Base-by-base conservation (phyloP, 2,329 filamentous ascomycete genomes). In the Monilinia fructigena region DNA sequence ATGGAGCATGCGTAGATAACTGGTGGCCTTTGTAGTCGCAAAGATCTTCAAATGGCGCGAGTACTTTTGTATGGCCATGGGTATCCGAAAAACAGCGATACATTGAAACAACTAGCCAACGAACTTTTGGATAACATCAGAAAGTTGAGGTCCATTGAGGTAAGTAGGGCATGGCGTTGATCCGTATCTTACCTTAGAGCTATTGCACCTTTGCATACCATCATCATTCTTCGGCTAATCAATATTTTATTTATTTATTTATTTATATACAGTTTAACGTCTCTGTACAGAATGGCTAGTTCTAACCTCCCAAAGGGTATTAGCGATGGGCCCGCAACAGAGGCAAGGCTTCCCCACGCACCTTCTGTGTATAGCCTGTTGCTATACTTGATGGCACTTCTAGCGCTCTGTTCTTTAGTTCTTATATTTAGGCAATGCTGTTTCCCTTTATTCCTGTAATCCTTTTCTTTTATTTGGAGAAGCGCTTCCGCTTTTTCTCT, bases 1-100 rank as follows among this genome's bases (percentile, higher is more conserved):
- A 35, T 47, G 20, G 14, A 35, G 7, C 20, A 42, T 38, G 6
- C 45, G 28, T 60, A 20, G 42, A 60, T 23, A 4, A n/a, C 20
- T 14, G 11, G 56, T 31, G 56, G 42, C 31, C 35, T 50, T 60
- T 20, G 45, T 11, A 48, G 42, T 3, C 42, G 20, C 5, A 23
- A 48, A 6, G 28, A 60, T 11, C 42, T 48, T 10, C 20, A 45
- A 10, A 59, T 48, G 55, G 42, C 26, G 16, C 40, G 55, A n/a
- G 26, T 59, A 31, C 40, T 59, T 59, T 23, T 59, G 4, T 59
- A 47, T 59, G 55, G 11, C 26, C 26, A 59, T 23, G 42, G 56
- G 28, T 50, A 18, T 10, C 28, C 42, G 7, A 38, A 60, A 35
- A 28, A 48, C 16, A 28, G 56, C 23, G 56, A 60, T 18, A 50